Conservation (phyloP, 305 asterid genomes). For the Solanum hybrid region DNA sequence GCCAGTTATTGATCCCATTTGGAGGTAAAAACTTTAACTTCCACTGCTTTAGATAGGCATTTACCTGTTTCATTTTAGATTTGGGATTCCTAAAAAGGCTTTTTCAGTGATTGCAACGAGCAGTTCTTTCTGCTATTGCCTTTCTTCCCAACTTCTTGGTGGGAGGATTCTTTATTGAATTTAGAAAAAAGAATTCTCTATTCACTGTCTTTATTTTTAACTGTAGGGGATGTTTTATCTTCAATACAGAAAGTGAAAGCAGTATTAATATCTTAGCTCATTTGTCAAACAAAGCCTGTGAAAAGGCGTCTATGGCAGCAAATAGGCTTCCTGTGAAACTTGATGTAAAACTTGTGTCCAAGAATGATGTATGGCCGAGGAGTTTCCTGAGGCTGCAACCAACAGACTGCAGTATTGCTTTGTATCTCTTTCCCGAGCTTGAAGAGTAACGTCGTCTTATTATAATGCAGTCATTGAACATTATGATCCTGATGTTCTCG, state of each 20-base stretch:
- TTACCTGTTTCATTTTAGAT: background rate
- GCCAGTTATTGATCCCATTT: background rate
- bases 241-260: constrained; percentile 11
- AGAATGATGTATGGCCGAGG: constrained; percentile 37
- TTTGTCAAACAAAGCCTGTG: constrained; percentile 27
- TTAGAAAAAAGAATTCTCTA: background rate
- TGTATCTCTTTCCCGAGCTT: constrained; percentile 35
- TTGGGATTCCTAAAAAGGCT: background rate
- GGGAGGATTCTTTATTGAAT: background rate
- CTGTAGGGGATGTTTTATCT: constrained; percentile 39
- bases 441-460: constrained; percentile 1
- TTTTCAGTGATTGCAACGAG: background rate
- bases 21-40: background rate
- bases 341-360: constrained; percentile 29
- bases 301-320: constrained; percentile 29
- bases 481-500: background rate
- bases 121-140: background rate
- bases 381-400: constrained; percentile 32
- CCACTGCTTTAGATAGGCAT: background rate
- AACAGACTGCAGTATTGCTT: constrained; percentile 32
- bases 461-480: background rate
- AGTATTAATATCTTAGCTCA: constrained; percentile 31
- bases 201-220: constrained; percentile 1
- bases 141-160: background rate
- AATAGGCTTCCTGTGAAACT: constrained; percentile 26